Conservation (phyloP, 2,329 filamentous ascomycete genomes). For the Phoma sp. region DNA sequence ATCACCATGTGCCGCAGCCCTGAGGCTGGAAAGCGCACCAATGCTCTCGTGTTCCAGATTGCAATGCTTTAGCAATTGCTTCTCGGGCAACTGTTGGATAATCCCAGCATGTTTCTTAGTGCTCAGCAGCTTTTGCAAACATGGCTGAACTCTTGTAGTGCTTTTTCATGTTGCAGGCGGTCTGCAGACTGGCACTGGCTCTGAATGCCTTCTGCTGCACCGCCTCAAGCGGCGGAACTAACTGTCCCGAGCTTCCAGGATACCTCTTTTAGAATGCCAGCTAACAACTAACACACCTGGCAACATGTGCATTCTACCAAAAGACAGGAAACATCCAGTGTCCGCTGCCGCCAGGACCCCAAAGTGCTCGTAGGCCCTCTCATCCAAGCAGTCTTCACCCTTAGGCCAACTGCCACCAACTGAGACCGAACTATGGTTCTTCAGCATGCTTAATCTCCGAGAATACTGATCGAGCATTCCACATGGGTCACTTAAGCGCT, state of each 20-base stretch:
- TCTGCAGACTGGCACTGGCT: no score
- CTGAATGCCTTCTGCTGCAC: constrained; percentile 29
- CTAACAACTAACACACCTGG: constrained; percentile 23
- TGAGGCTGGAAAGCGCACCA: constrained; percentile 1
- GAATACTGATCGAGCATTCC: constrained; percentile 22
- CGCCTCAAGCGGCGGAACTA: constrained; percentile 30
- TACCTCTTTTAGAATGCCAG: constrained; percentile 31
- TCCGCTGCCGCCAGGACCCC: constrained; percentile 25
- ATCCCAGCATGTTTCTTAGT: no score
- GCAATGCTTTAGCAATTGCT: no score
- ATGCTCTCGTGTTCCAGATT: no score
- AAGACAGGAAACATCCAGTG: constrained; percentile 21
- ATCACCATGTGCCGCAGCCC: constrained; percentile 9
- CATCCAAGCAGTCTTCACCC: constrained; percentile 16
- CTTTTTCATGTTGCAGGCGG: no score
- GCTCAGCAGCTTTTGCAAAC: no score
- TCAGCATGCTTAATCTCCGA: constrained; percentile 12
- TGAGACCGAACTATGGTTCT: constrained; percentile 17
- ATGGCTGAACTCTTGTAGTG: no score
- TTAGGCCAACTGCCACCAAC: constrained; percentile 20
- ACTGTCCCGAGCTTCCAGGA: constrained; percentile 16
- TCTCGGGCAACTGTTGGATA: no score
- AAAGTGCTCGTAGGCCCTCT: constrained; percentile 10
- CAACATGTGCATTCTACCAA: constrained; percentile 22
- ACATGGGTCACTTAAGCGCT: constrained; percentile 24